Evolutionary conservation across 2,329 filamentous ascomycete genomes (phyloP), one percentile per base, ranked within the genome.

Genomic region (Botrytis porri): DNA sequence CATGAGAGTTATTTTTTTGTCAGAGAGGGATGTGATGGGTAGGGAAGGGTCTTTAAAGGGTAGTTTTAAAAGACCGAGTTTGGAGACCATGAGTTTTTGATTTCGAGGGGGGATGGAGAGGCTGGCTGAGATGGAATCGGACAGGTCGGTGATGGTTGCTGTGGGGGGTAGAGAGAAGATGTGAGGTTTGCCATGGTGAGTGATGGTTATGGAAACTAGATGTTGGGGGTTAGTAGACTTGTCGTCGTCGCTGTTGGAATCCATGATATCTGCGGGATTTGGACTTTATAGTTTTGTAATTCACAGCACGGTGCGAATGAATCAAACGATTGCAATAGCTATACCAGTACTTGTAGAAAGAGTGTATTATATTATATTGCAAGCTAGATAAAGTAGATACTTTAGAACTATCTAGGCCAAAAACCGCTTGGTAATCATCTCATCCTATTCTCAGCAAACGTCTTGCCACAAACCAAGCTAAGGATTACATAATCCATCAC

Each of bases 61-160:
- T 0, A 86, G 83, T 76, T 89, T 91, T 39, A 92, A 85, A 2
- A 93, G 83, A 41, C 90, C 90, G 12, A 87, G 83, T 79, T 91
- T 92, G 60, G 90, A 86, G 22, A 89, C 85, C 76, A 93, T 85
- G 80, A 92, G 86, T 80, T 93, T 93, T 79, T 93, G 91, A 81
- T 93, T 89, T 16, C 84, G 80, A 51, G 83, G 74, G 0, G 91
- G 90, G 71, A 93, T 88, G 67, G 85, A 86, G 70, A 93, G 85
- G 4, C 82, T 80, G 61, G 83, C 80, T 73, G 87, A 84, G 76
- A 93, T 88, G 74, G 86, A 84, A 67, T 85, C 80, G 62, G 89
- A 90, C 54, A 93, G 87, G 77, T 92, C 89, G 72, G 82, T 77
- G 62, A 89, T 82, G 9, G 86, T 88, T 29, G 85, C 84, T 74